These are phyloP conservation scores for Colletotrichum incanum DNA, from an alignment of 2,329 filamentous ascomycete species.

Conservation along the genomic window DNA sequence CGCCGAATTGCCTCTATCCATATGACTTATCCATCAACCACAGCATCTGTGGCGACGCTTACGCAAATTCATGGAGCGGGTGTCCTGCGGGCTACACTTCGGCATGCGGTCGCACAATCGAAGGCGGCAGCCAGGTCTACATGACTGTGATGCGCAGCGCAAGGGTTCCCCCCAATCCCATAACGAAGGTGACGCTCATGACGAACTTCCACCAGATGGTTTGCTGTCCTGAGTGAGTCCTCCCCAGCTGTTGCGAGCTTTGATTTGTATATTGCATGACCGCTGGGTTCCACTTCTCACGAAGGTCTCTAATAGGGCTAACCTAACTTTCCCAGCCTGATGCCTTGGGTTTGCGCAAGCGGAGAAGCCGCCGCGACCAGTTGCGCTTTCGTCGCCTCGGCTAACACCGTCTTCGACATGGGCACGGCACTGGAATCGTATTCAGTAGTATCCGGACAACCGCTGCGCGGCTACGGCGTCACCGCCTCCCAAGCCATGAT, in stretches of 20 bases:
- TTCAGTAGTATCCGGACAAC: not conserved
- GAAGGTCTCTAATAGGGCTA: not conserved
- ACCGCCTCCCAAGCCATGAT: not conserved
- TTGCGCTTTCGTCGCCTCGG: not conserved
- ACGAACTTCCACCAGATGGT: not conserved
- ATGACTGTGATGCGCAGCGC: not conserved
- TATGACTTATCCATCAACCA: not conserved
- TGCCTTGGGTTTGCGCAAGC: not conserved
- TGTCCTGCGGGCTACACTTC: conserved; percentile 23
- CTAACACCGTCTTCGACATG: not conserved
- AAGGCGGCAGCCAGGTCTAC: too few species aligned
- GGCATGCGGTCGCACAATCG: not conserved
- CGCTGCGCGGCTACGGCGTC: not conserved
- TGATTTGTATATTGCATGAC: not conserved
- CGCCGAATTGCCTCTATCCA: not conserved
- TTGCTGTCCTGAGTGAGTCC: conserved; percentile 21
- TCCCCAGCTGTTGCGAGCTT: not conserved
- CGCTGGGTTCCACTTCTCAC: too few species aligned
- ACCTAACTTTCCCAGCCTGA: not conserved
- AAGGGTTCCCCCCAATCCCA: too few species aligned
- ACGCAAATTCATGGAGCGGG: not conserved
- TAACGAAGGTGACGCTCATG: not conserved
- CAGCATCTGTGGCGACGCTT: not conserved
- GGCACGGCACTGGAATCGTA: not conserved
- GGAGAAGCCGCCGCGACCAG: not conserved